Evolutionary conservation across 179 eudicot genomes (phyloP).

Genomic region (Spergularia azorica): DNA sequence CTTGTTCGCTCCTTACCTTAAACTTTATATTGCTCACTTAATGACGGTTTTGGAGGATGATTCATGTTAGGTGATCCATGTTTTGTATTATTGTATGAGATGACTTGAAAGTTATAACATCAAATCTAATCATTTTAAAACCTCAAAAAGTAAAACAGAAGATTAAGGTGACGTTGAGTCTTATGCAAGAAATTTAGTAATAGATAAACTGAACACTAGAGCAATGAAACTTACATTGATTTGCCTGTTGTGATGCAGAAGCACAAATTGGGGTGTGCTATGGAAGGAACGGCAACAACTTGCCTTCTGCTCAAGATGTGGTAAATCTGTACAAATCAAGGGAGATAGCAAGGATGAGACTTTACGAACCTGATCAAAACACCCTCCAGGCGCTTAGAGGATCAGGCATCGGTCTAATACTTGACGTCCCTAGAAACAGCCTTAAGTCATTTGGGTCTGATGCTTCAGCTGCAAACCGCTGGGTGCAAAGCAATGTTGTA

Average conservation of each 20-base stretch:
- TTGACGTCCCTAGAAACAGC: slow-evolving; percentile 43
- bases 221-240: neutral
- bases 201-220: neutral
- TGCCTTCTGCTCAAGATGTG: slow-evolving; percentile 42
- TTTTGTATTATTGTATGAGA: neutral
- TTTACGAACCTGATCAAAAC: slow-evolving; percentile 41
- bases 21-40: too few species aligned
- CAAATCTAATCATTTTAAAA: too few species aligned
- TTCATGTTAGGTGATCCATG: too few species aligned
- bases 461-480: slow-evolving; percentile 36
- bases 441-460: slow-evolving; percentile 38
- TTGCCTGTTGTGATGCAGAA: slow-evolving; percentile 29
- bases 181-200: too few species aligned
- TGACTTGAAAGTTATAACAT: too few species aligned
- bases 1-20: too few species aligned
- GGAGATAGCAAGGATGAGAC: slow-evolving; percentile 42
- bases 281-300: slow-evolving; percentile 50
- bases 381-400: slow-evolving; percentile 49
- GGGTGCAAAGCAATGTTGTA: slow-evolving; percentile 49
- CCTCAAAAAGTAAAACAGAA: too few species aligned
- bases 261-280: slow-evolving; percentile 52
- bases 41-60: too few species aligned
- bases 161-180: too few species aligned
- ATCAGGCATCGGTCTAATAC: slow-evolving; percentile 41
- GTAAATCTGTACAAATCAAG: slow-evolving; percentile 35